Evolutionary conservation across 2,329 filamentous ascomycete genomes (phyloP).

Genomic region (Claviceps digitariae): DNA sequence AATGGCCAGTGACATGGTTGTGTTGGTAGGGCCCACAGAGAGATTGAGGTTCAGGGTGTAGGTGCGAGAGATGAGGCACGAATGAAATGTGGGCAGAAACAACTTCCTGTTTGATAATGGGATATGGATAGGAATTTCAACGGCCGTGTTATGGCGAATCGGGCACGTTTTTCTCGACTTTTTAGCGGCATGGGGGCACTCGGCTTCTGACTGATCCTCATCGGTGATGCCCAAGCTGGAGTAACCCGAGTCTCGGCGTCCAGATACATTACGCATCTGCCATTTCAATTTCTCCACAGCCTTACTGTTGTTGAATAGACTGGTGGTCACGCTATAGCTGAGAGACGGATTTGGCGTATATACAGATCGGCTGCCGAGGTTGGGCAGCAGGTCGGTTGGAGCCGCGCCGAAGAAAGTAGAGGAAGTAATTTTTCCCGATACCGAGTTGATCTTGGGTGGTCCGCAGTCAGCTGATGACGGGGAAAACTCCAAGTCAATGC

Average conservation of each 20-base stretch:
- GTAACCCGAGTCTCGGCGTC: slow-evolving; percentile 41
- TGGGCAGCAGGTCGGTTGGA: slow-evolving; percentile 33
- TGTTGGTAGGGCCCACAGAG: slow-evolving; percentile 27
- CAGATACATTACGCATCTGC: slow-evolving; percentile 22
- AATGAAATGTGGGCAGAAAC: slow-evolving; percentile 44
- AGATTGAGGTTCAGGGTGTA: slow-evolving; percentile 38
- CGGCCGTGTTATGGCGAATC: slow-evolving; percentile 25
- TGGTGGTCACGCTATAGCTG: slow-evolving; percentile 31
- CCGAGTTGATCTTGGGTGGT: slow-evolving; percentile 34
- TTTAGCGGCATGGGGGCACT: slow-evolving; percentile 11
- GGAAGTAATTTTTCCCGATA: slow-evolving; percentile 36
- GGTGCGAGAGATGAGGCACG: slow-evolving; percentile 41
- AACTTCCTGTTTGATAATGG: slow-evolving; percentile 33
- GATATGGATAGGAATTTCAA: slow-evolving; percentile 35
- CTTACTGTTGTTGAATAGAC: slow-evolving; percentile 25
- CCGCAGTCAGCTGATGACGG: slow-evolving; percentile 27
- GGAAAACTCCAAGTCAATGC: slow-evolving; percentile 33
- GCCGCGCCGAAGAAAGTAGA: slow-evolving; percentile 38
- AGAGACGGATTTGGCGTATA: slow-evolving; percentile 28
- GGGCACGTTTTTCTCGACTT: slow-evolving; percentile 17
- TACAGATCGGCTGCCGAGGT: slow-evolving; percentile 31
- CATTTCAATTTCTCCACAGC: slow-evolving; percentile 25
- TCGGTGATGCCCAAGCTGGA: slow-evolving; percentile 25
- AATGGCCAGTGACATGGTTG: slow-evolving; percentile 29
- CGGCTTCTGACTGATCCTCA: slow-evolving; percentile 23